Percentiles rank a stretch among this genome's conserved stretches.
Evolutionary conservation across 345 rosid genomes (phyloP).

Genomic region (Rhizophora apiculata): DNA sequence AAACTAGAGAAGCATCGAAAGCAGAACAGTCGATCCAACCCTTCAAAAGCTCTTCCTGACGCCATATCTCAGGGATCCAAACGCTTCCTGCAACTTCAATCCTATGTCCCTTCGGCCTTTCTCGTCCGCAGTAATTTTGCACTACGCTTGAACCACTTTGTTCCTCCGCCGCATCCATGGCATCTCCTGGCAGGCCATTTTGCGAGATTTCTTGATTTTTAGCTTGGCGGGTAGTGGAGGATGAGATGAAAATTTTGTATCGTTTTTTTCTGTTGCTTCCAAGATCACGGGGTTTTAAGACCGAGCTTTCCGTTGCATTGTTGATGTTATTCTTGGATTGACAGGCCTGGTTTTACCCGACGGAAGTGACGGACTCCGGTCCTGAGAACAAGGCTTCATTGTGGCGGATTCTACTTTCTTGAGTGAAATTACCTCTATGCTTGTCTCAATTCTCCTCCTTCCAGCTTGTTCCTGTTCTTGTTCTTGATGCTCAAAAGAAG

Average conservation of each 20-base stretch:
- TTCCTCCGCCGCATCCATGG: background rate
- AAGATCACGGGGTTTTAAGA: background rate
- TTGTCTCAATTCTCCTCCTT: background rate
- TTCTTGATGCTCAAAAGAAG: constrained; percentile 11
- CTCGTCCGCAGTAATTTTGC: constrained; percentile 18
- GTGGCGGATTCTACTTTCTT: constrained; percentile 12
- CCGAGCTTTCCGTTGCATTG: background rate
- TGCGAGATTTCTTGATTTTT: background rate
- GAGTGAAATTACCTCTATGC: background rate
- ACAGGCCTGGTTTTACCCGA: constrained; percentile 10
- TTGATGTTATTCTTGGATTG: background rate
- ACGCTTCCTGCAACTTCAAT: constrained; percentile 60
- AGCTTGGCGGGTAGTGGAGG: background rate
- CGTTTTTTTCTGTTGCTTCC: background rate
- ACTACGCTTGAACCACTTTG: background rate
- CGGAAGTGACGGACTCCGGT: constrained; percentile 1
- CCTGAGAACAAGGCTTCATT: constrained; percentile 4
- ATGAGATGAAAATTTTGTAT: background rate
- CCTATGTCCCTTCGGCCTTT: constrained; percentile 38
- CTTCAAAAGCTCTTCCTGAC: constrained; percentile 72
- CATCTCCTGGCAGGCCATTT: background rate
- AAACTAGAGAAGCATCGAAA: constrained; percentile 54
- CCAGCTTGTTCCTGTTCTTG: background rate
- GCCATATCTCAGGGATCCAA: constrained; percentile 94
- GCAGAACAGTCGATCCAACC: constrained; percentile 77